phyloP scores from a whole-genome alignment of 345 rosid genomes.

The Citropsis articulata region DNA sequence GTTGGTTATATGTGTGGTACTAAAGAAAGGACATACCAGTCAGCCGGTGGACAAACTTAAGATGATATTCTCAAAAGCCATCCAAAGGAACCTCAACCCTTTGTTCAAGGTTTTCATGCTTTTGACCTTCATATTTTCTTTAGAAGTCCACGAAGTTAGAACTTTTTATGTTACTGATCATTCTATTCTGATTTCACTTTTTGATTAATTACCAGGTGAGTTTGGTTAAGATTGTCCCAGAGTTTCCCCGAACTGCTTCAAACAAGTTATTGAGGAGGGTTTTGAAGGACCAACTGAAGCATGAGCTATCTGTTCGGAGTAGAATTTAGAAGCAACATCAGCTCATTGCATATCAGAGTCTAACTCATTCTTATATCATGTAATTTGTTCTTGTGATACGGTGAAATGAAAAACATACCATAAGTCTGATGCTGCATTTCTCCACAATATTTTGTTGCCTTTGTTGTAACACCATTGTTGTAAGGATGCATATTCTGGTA shows the following conservation, averaged over 20 bases:
- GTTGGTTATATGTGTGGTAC: constrained; percentile 52
- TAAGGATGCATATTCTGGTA: not conserved
- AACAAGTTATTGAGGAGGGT: constrained; percentile 79
- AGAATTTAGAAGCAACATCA: constrained; percentile 33
- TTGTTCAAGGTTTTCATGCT: constrained; percentile 62
- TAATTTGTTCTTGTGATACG: not conserved
- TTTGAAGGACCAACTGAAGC: constrained; percentile 60
- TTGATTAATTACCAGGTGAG: constrained; percentile 52
- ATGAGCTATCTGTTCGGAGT: constrained; percentile 42
- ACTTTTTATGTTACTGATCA: not conserved
- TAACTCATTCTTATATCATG: not conserved
- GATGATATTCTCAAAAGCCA: constrained; percentile 51
- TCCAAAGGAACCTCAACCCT: constrained; percentile 79
- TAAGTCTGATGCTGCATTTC: not conserved
- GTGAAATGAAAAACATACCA: constrained; percentile 8
- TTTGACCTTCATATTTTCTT: not conserved
- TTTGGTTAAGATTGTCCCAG: constrained; percentile 54
- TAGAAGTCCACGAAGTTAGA: not conserved
- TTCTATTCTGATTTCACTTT: not conserved
- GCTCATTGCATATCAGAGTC: not conserved
- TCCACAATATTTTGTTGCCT: not conserved
- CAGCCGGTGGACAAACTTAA: constrained; percentile 43
- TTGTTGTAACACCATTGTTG: not conserved
- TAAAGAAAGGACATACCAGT: constrained; percentile 49
- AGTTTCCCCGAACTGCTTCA: constrained; percentile 83